Evolutionary conservation across 1,284 basidiomycete genomes (phyloP).

Genomic region (Clitocybe nebularis): DNA sequence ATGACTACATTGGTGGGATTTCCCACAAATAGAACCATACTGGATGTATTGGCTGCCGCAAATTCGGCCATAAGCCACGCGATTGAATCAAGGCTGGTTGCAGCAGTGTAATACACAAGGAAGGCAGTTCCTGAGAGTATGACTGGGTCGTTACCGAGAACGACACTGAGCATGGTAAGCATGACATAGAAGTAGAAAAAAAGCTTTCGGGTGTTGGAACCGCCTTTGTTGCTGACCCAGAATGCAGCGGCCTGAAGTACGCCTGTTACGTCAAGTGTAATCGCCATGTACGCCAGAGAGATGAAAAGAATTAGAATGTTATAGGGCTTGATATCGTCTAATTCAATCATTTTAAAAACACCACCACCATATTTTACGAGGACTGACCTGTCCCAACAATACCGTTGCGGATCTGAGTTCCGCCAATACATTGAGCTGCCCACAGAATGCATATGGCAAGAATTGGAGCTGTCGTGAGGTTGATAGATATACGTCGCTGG

Average conservation of each 20-base stretch:
- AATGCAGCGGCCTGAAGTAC: constrained; percentile 86
- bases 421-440: constrained; percentile 29
- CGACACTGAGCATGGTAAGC: constrained; percentile 74
- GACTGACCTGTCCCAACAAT: constrained; percentile 43
- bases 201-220: constrained; percentile 65
- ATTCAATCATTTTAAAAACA: background rate
- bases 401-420: constrained; percentile 60
- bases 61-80: constrained; percentile 57
- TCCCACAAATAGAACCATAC: constrained; percentile 65
- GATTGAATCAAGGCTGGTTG: constrained; percentile 32
- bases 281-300: constrained; percentile 90
- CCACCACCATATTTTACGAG: background rate
- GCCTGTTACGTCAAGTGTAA: constrained; percentile 90
- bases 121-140: constrained; percentile 71
- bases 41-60: constrained; percentile 78
- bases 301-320: constrained; percentile 94
- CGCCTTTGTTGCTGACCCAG: constrained; percentile 79
- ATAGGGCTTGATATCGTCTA: constrained; percentile 81
- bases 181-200: constrained; percentile 81
- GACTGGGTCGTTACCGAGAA: constrained; percentile 93
- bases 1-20: constrained; percentile 76
- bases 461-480: constrained; percentile 29
- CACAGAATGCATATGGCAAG: constrained; percentile 28
- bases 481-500: constrained; percentile 20
- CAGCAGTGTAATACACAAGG: constrained; percentile 27